Percentiles rank a stretch among this genome's conserved stretches.
Conservation (phyloP, 768 basidiomycete genomes). For the Trametes villosa region DNA sequence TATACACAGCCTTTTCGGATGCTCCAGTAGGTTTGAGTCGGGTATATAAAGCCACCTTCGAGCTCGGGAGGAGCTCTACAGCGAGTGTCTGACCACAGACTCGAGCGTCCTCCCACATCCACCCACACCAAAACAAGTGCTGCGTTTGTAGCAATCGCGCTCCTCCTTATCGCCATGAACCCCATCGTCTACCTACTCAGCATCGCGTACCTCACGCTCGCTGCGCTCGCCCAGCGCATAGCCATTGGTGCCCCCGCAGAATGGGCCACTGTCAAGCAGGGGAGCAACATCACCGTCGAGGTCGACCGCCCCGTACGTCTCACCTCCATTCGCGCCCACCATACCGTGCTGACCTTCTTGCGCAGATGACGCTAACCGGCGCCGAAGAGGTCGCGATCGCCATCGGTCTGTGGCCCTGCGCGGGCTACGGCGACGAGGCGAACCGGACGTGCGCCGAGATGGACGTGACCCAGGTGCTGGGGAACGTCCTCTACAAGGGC, state of each 20-base stretch:
- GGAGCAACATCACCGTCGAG: slow-evolving; percentile 38
- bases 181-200: slow-evolving; percentile 18
- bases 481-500: slow-evolving; percentile 37
- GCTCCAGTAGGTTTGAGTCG: neutral
- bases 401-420: slow-evolving; percentile 37
- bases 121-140: neutral
- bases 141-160: neutral
- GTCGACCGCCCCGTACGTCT: slow-evolving; percentile 40
- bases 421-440: slow-evolving; percentile 1
- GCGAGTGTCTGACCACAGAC: slow-evolving; percentile 7
- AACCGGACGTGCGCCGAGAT: slow-evolving; percentile 26
- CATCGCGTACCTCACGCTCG: slow-evolving; percentile 26
- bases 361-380: slow-evolving; percentile 35
- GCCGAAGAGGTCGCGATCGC: slow-evolving; percentile 41
- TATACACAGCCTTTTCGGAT: slow-evolving; percentile 11
- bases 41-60: neutral
- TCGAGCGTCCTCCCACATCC: neutral
- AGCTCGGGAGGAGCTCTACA: neutral
- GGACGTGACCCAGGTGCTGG: slow-evolving; percentile 30
- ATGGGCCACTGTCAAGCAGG: slow-evolving; percentile 29
- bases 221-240: slow-evolving; percentile 37
- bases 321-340: neutral
- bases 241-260: slow-evolving; percentile 36
- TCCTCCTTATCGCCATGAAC: neutral
- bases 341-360: neutral